These are phyloP conservation scores for Lignosus rhinocerotis DNA, from an alignment of 1,284 basidiomycete genomes.

Conservation along the genomic window DNA sequence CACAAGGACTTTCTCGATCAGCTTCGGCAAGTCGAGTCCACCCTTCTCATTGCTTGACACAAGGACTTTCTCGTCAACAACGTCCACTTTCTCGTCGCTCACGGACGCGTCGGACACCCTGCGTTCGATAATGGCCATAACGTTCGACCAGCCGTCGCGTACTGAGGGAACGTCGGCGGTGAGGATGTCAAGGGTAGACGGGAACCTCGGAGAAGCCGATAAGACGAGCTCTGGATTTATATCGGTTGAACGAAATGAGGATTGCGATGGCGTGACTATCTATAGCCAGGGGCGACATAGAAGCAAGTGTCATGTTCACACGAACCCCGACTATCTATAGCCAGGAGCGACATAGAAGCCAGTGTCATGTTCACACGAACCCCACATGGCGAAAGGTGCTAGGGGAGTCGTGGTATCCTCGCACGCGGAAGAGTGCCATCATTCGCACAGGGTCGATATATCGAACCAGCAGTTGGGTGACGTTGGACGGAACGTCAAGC, in stretches of 20 bases:
- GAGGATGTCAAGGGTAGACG: conserved; percentile 4
- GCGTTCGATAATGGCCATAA: conserved; percentile 16
- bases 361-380: too few relatives aligned
- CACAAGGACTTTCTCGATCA: conserved; percentile 14
- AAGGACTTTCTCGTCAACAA: conserved; percentile 9
- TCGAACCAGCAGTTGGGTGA: too few relatives aligned
- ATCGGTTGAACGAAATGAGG: background rate
- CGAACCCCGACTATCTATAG: too few relatives aligned
- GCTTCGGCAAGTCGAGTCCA: background rate
- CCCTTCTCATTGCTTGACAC: conserved; percentile 15
- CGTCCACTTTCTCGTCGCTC: conserved; percentile 13
- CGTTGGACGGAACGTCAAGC: too few relatives aligned
- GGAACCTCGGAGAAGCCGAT: conserved; percentile 1
- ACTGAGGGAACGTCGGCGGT: background rate
- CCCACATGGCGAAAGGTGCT: too few relatives aligned
- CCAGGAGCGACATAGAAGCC: too few relatives aligned
- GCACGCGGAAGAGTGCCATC: too few relatives aligned
- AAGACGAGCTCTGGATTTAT: background rate
- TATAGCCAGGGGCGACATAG: too few relatives aligned
- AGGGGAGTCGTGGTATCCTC: too few relatives aligned
- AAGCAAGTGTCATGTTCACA: too few relatives aligned
- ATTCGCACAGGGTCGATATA: too few relatives aligned
- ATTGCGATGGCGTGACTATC: too few relatives aligned
- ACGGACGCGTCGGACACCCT: conserved; percentile 5
- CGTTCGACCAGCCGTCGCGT: background rate